Percentiles rank a stretch among this genome's conserved stretches.
These are phyloP conservation scores for Komagataella pseudopastoris DNA, from an alignment of 805 yeast species.

Conservation along the genomic window DNA sequence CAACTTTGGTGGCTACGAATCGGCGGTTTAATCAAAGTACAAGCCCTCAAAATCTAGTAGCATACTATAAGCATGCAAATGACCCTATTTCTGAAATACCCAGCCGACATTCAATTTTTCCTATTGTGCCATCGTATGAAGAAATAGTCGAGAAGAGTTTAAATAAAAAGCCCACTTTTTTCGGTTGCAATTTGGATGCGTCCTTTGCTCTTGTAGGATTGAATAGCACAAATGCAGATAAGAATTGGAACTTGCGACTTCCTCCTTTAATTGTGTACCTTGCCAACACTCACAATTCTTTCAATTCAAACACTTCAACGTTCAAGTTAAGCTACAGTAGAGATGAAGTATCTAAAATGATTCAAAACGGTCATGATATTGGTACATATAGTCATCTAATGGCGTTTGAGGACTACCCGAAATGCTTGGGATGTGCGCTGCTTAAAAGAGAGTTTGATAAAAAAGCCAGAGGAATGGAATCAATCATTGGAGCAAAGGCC, in stretches of 20 bases:
- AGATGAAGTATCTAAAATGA: slow-evolving; percentile 28
- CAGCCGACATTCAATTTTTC: slow-evolving; percentile 13
- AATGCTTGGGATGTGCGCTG: slow-evolving; percentile 45
- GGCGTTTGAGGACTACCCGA: slow-evolving; percentile 18
- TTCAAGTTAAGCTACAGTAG: slow-evolving; percentile 37
- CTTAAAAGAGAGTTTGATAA: slow-evolving; percentile 38
- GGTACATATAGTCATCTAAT: slow-evolving; percentile 32
- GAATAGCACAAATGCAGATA: slow-evolving; percentile 1
- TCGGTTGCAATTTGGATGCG: slow-evolving; percentile 25
- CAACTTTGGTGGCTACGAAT: slow-evolving; percentile 41
- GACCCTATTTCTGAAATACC: slow-evolving; percentile 1
- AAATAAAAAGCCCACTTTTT: slow-evolving; percentile 19
- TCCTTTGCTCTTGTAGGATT: slow-evolving; percentile 12
- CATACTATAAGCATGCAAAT: background rate
- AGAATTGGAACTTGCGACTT: slow-evolving; percentile 9
- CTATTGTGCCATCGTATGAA: slow-evolving; percentile 20
- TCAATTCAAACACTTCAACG: slow-evolving; percentile 41
- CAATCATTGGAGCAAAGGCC: background rate
- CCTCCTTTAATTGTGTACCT: slow-evolving; percentile 45
- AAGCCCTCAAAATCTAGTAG: background rate
- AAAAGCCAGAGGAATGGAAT: slow-evolving; percentile 7
- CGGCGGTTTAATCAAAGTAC: slow-evolving; percentile 23
- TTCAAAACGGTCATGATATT: slow-evolving; percentile 37
- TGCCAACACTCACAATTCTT: slow-evolving; percentile 29
- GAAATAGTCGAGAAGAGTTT: slow-evolving; percentile 11